phyloP scores from a whole-genome alignment of 306 rosid species.

The Corylus americana region DNA sequence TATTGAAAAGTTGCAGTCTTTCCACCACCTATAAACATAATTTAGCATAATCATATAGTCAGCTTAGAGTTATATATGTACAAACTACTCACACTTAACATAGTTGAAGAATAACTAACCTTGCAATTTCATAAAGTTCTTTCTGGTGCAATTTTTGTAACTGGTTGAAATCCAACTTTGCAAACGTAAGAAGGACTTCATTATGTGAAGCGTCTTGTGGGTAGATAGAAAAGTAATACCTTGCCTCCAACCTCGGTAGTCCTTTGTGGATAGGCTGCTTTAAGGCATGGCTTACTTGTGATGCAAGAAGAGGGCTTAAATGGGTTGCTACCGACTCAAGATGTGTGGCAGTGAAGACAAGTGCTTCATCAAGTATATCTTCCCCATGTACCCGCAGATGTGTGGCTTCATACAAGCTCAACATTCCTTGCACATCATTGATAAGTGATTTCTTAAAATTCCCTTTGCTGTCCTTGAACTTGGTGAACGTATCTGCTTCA shows the following conservation, averaged over 20 bases:
- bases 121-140: constrained; percentile 31
- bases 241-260: neutral
- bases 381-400: constrained; percentile 7
- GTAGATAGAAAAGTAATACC: constrained; percentile 11
- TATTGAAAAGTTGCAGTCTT: constrained; percentile 20
- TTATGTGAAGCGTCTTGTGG: constrained; percentile 8
- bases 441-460: neutral
- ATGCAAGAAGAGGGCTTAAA: neutral
- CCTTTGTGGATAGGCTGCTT: constrained; percentile 5
- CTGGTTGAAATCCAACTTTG: constrained; percentile 27
- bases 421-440: neutral
- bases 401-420: constrained; percentile 17
- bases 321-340: neutral
- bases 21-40: constrained; percentile 43
- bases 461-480: neutral
- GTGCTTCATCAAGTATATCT: constrained; percentile 19
- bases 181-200: constrained; percentile 11
- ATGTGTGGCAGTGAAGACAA: neutral
- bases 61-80: neutral
- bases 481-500: neutral
- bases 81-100: neutral
- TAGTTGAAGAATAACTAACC: constrained; percentile 11
- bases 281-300: constrained; percentile 11
- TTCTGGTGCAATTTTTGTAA: constrained; percentile 34
- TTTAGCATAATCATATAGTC: neutral